Conservation (phyloP, 805 yeast species). For the Torulaspora quercuum region DNA sequence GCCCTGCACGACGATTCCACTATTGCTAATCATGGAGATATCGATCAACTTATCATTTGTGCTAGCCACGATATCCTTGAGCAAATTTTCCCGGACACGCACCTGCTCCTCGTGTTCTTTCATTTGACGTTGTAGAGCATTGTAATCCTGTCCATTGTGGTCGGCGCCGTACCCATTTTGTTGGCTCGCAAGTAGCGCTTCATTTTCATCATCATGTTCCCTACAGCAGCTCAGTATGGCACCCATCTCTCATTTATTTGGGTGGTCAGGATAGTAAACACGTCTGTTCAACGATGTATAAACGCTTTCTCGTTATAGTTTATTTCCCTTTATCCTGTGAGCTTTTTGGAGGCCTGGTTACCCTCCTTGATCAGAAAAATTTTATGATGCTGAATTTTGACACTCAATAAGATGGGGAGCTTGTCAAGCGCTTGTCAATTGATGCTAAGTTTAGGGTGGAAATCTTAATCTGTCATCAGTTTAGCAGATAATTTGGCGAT, state of each 20-base stretch:
- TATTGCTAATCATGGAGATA: conserved; percentile 37
- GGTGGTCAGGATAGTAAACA: not conserved
- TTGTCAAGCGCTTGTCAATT: too few relatives aligned
- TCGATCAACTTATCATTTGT: conserved; percentile 37
- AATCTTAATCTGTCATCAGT: too few relatives aligned
- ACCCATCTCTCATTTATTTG: conserved; percentile 34
- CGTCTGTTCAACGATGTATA: too few relatives aligned
- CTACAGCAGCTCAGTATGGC: conserved; percentile 30
- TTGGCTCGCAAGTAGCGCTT: conserved; percentile 28
- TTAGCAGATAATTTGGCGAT: too few relatives aligned
- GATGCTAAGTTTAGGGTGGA: too few relatives aligned
- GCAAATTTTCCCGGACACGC: conserved; percentile 28
- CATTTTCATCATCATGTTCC: conserved; percentile 22
- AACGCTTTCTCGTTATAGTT: too few relatives aligned
- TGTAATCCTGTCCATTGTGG: conserved; percentile 17
- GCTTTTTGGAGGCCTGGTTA: too few relatives aligned
- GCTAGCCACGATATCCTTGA: conserved; percentile 32
- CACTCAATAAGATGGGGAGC: too few relatives aligned
- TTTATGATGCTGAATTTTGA: too few relatives aligned
- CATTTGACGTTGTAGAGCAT: conserved; percentile 24
- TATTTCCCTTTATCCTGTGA: too few relatives aligned
- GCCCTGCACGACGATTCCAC: conserved; percentile 34
- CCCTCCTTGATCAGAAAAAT: too few relatives aligned
- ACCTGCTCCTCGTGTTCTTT: conserved; percentile 28
- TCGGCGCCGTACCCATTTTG: conserved; percentile 30